A percentile compares a stretch with the other conserved stretches of the same genome.
These are phyloP conservation scores for Euclidium syriacum DNA, from an alignment of 345 rosid species.

Conservation along the genomic window DNA sequence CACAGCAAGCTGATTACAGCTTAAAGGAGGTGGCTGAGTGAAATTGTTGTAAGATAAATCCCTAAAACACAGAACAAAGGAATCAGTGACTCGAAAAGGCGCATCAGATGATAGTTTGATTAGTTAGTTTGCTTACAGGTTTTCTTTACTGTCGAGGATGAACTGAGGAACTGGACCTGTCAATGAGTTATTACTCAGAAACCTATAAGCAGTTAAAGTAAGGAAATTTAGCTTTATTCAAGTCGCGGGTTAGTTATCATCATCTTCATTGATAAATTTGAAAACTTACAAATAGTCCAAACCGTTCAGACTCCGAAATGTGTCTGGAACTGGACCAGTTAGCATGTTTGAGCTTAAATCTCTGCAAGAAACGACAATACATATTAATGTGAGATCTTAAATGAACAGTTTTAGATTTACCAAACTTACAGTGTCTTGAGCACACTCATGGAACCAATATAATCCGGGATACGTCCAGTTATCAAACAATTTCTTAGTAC, in stretches of 20 bases:
- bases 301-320: background rate
- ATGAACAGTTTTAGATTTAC: no score
- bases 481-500: slow-evolving; percentile 57
- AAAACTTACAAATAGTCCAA: slow-evolving; percentile 45
- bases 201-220: slow-evolving; percentile 37
- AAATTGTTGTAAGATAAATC: slow-evolving; percentile 92
- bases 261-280: background rate
- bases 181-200: slow-evolving; percentile 65
- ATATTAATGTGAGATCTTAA: background rate
- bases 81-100: background rate
- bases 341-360: slow-evolving; percentile 78
- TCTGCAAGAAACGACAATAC: slow-evolving; percentile 31
- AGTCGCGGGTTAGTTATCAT: background rate
- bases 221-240: background rate
- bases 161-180: slow-evolving; percentile 59
- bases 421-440: slow-evolving; percentile 53
- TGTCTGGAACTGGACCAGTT: slow-evolving; percentile 45
- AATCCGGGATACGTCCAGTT: slow-evolving; percentile 41
- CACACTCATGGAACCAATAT: slow-evolving; percentile 33
- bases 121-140: slow-evolving; percentile 35
- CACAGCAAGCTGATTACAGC: slow-evolving; percentile 46
- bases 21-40: slow-evolving; percentile 30
- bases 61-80: slow-evolving; percentile 35
- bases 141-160: slow-evolving; percentile 22
- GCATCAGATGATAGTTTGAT: background rate